Percentiles rank a stretch among this genome's conserved stretches.
These are phyloP conservation scores for Viola odorata DNA, from an alignment of 345 rosid species.

Conservation along the genomic window DNA sequence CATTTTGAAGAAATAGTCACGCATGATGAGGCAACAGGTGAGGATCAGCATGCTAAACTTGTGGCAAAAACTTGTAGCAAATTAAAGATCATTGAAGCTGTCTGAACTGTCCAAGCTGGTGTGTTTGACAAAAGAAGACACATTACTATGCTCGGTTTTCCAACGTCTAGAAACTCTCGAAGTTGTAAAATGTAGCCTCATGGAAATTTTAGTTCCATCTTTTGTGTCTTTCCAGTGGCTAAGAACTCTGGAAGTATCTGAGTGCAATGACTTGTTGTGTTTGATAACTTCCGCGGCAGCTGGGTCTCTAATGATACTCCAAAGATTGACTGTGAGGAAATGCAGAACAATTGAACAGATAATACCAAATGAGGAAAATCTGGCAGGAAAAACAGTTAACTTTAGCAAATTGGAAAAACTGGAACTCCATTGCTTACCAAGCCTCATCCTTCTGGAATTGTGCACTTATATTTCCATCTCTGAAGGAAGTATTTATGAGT, in stretches of 20 bases:
- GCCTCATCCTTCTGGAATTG: neutral
- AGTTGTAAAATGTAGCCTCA: neutral
- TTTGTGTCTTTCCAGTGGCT: neutral
- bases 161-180: neutral
- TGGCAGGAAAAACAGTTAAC: neutral
- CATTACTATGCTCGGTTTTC: neutral
- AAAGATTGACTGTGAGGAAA: neutral
- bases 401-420: conserved; percentile 3
- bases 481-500: neutral
- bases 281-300: conserved; percentile 2
- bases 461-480: neutral
- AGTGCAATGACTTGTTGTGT: conserved; percentile 1
- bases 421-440: neutral
- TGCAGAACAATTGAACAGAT: conserved; percentile 12
- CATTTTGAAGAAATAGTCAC: neutral
- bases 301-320: conserved; percentile 1
- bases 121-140: neutral
- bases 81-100: neutral
- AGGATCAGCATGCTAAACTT: neutral
- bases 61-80: neutral
- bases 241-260: neutral
- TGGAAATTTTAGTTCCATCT: conserved; percentile 6
- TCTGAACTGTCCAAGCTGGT: neutral
- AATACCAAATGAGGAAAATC: neutral
- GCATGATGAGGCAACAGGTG: neutral